Conservation (phyloP, 2,329 filamentous ascomycete genomes). For the Blastomyces emzantsi region DNA sequence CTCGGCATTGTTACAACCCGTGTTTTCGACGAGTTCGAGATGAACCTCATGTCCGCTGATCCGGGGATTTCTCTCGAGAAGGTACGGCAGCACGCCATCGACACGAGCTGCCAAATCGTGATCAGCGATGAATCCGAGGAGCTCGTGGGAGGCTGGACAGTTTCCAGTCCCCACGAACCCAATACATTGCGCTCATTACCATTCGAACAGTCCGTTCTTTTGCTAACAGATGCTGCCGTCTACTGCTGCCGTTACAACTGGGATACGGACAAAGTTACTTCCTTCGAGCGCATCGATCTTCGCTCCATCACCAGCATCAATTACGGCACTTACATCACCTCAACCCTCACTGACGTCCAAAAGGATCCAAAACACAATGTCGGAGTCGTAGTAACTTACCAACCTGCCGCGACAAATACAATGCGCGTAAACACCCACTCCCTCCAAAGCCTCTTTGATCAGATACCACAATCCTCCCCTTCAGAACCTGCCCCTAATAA, state of each 20-base stretch:
- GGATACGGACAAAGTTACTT: slow-evolving; percentile 87
- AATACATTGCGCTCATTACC: slow-evolving; percentile 62
- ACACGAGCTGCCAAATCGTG: slow-evolving; percentile 77
- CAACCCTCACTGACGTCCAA: slow-evolving; percentile 68
- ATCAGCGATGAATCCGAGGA: slow-evolving; percentile 77
- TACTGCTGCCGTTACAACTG: slow-evolving; percentile 92
- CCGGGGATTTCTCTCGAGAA: slow-evolving; percentile 79
- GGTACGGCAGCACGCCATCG: slow-evolving; percentile 80
- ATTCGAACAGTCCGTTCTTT: slow-evolving; percentile 79
- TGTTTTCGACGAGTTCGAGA: slow-evolving; percentile 91
- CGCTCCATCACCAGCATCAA: slow-evolving; percentile 63
- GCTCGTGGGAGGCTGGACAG: slow-evolving; percentile 79
- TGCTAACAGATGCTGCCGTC: slow-evolving; percentile 74
- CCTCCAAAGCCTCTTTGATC: slow-evolving; percentile 51
- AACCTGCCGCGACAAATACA: slow-evolving; percentile 60
- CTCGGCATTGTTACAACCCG: slow-evolving; percentile 76
- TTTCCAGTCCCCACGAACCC: slow-evolving; percentile 64
- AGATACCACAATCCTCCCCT: slow-evolving; percentile 16
- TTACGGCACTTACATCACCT: slow-evolving; percentile 83
- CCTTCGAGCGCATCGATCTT: slow-evolving; percentile 78
- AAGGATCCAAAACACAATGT: slow-evolving; percentile 71
- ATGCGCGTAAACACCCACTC: slow-evolving; percentile 79
- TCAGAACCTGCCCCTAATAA: background rate
- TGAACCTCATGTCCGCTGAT: slow-evolving; percentile 85
- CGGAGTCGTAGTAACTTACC: slow-evolving; percentile 72